Evolutionary conservation across 164 flowering plant species (phyloP).

Genomic region (Stephania japonica): DNA sequence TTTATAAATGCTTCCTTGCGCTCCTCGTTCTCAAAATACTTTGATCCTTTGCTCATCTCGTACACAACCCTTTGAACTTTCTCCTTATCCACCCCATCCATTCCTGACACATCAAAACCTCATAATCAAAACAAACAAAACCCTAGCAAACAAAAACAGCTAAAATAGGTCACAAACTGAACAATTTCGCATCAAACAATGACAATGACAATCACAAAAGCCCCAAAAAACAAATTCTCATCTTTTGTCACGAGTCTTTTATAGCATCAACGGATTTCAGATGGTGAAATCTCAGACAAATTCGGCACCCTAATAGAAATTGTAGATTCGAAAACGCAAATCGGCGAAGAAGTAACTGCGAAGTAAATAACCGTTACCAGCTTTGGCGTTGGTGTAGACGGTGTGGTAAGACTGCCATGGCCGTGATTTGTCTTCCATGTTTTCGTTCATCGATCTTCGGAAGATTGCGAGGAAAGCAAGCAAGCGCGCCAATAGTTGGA

Average conservation of each 20-base stretch:
- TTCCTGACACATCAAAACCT: constrained; percentile 41
- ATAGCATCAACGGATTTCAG: not conserved
- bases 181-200: not conserved
- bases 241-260: not conserved
- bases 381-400: constrained; percentile 92
- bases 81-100: constrained; percentile 98
- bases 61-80: constrained; percentile 83
- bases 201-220: not conserved
- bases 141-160: not conserved
- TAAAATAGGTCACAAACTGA: not conserved
- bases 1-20: constrained; percentile 65
- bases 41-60: constrained; percentile 98
- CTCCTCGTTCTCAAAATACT: constrained; percentile 86
- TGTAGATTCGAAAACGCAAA: not conserved
- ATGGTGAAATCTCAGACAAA: not conserved
- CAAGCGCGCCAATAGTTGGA: too few species aligned
- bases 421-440: constrained; percentile 24
- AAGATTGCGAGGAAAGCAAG: too few species aligned
- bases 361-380: constrained; percentile 38
- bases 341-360: not conserved
- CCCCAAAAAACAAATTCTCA: not conserved
- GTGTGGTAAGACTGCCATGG: constrained; percentile 97
- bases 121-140: not conserved
- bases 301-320: not conserved
- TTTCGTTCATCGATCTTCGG: constrained; percentile 18